Conservation (phyloP, 2,329 filamentous ascomycete species). For the Aureobasidium sp. region DNA sequence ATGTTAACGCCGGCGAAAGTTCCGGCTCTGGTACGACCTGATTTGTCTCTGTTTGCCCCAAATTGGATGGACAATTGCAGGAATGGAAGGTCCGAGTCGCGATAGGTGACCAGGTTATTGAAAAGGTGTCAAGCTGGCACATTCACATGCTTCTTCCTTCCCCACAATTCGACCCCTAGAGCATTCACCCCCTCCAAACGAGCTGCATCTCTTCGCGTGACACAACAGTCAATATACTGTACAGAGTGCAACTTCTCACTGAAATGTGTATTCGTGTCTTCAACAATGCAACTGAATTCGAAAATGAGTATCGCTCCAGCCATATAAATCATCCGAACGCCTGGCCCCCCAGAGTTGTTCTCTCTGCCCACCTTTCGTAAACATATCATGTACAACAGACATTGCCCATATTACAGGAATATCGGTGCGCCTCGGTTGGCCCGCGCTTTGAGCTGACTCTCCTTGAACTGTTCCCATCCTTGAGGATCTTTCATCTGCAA, state of each 20-base stretch:
- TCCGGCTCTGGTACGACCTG: not conserved
- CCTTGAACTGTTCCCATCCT: slow-evolving; percentile 30
- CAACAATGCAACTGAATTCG: not conserved
- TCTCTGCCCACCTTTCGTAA: not conserved
- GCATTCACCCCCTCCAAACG: not conserved
- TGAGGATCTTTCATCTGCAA: slow-evolving; percentile 43
- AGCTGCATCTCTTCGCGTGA: not conserved
- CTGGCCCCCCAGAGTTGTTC: not conserved
- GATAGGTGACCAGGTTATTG: not conserved
- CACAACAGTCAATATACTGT: not conserved
- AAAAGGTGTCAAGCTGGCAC: not conserved
- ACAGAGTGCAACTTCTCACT: too few species aligned
- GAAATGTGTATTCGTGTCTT: not conserved
- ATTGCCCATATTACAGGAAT: not conserved
- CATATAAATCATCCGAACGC: not conserved
- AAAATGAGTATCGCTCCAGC: not conserved
- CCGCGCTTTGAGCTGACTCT: slow-evolving; percentile 30
- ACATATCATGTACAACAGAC: not conserved
- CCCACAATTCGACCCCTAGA: not conserved
- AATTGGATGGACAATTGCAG: too few species aligned
- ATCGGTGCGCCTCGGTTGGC: slow-evolving; percentile 20
- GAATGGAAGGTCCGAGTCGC: not conserved
- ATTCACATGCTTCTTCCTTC: slow-evolving; percentile 1
- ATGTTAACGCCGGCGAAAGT: not conserved
- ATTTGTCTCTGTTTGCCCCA: not conserved